Evolutionary conservation across 2,329 filamentous ascomycete genomes (phyloP).

Genomic region (Botrytis deweyae): DNA sequence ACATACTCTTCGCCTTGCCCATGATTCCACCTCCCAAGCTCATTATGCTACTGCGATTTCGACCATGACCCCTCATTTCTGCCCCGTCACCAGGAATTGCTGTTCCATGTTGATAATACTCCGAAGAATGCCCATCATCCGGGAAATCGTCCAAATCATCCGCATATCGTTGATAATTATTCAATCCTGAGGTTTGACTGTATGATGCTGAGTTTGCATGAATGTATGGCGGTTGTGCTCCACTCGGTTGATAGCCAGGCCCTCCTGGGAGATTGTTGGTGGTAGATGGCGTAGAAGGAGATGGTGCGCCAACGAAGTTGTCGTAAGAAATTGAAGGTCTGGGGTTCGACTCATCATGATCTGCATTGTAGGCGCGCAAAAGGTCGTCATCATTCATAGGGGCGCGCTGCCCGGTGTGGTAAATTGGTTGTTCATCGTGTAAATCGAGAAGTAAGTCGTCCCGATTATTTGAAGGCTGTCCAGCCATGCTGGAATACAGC

Average conservation of each 20-base stretch:
- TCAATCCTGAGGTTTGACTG: slow-evolving; percentile 76
- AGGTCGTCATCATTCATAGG: slow-evolving; percentile 81
- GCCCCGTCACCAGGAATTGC: slow-evolving; percentile 57
- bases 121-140: slow-evolving; percentile 69
- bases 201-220: slow-evolving; percentile 29
- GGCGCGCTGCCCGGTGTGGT: slow-evolving; percentile 73
- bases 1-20: slow-evolving; percentile 82
- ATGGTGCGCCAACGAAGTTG: slow-evolving; percentile 78
- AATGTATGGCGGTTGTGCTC: slow-evolving; percentile 32
- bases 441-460: slow-evolving; percentile 71
- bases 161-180: slow-evolving; percentile 90
- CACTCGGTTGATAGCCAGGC: slow-evolving; percentile 33
- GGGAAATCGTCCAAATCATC: slow-evolving; percentile 80
- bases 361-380: slow-evolving; percentile 64
- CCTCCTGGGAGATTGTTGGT: slow-evolving; percentile 42
- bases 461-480: slow-evolving; percentile 49
- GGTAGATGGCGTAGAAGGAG: slow-evolving; percentile 49
- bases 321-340: slow-evolving; percentile 92
- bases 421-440: slow-evolving; percentile 68
- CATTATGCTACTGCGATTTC: slow-evolving; percentile 85
- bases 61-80: slow-evolving; percentile 53
- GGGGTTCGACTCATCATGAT: slow-evolving; percentile 60
- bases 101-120: slow-evolving; percentile 74
- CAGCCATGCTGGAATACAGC: slow-evolving; percentile 55
- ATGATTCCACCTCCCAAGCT: slow-evolving; percentile 83